A percentile compares a stretch with the other conserved stretches of the same genome.
phyloP scores from a whole-genome alignment of 2,329 filamentous ascomycete genomes.

The Xylaria sp. region DNA sequence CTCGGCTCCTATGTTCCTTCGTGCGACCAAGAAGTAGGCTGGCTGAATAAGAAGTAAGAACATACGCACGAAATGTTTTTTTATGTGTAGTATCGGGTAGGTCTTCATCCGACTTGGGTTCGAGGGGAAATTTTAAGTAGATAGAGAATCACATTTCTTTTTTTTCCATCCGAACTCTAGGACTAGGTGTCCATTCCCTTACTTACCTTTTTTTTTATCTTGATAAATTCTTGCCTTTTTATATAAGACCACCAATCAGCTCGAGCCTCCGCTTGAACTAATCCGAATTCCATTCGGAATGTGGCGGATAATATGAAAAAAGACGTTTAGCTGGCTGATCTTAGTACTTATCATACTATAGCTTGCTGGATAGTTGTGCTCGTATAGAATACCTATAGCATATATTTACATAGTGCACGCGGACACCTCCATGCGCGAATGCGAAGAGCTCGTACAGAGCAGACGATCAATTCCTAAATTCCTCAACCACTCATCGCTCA shows the following conservation, averaged over 20 bases:
- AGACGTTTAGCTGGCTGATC: background rate
- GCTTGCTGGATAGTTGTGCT: background rate
- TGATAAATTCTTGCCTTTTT: background rate
- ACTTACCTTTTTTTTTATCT: background rate
- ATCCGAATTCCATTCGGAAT: conserved; percentile 9
- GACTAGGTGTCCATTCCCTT: background rate
- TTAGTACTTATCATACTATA: background rate
- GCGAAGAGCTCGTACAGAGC: background rate
- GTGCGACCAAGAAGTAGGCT: background rate
- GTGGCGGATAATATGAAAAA: conserved; percentile 6
- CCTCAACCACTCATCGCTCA: background rate
- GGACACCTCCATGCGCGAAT: background rate
- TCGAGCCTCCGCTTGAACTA: background rate
- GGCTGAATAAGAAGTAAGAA: background rate
- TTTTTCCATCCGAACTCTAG: too few species aligned
- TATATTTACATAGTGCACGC: conserved; percentile 1
- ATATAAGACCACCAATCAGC: background rate
- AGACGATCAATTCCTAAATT: background rate
- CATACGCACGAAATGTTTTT: background rate
- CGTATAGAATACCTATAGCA: background rate
- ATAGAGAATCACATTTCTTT: background rate
- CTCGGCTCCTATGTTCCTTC: background rate
- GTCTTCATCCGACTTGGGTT: background rate
- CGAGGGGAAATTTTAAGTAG: background rate
- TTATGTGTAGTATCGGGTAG: background rate